Percentiles rank a stretch among this genome's conserved stretches.
phyloP scores from a whole-genome alignment of 2,329 filamentous ascomycete genomes.

The Sporothrix inflata region DNA sequence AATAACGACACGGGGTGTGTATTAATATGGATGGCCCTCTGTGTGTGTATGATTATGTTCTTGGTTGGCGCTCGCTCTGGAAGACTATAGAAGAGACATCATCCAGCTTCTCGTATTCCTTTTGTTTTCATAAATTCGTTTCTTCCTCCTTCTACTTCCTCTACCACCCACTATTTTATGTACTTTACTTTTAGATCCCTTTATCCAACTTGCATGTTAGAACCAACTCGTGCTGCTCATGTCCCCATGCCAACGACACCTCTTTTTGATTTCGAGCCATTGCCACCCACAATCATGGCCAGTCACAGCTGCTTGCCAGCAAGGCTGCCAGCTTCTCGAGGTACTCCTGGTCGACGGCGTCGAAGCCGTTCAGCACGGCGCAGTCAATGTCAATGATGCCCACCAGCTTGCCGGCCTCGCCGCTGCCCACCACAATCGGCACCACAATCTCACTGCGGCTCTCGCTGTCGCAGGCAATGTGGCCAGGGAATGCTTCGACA shows the following conservation, averaged over 20 bases:
- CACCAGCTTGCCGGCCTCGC: conserved; percentile 34
- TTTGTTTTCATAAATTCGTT: neutral
- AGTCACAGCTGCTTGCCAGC: conserved; percentile 66
- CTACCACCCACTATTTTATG: neutral
- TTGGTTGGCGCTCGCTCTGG: neutral
- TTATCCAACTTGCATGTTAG: neutral
- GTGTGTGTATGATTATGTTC: neutral
- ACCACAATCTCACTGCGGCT: conserved; percentile 82
- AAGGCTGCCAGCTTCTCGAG: conserved; percentile 68
- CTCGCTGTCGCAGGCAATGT: conserved; percentile 79
- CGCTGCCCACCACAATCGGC: conserved; percentile 57
- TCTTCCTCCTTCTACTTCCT: neutral
- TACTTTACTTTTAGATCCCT: conserved; percentile 11
- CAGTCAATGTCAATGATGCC: conserved; percentile 84
- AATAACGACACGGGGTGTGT: too few relatives aligned
- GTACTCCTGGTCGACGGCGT: conserved; percentile 65
- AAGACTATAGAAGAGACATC: neutral
- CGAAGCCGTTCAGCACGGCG: conserved; percentile 66
- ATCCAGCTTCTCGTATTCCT: too few relatives aligned
- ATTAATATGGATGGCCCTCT: too few relatives aligned
- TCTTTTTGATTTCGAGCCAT: neutral
- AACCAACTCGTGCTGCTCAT: neutral
- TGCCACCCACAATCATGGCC: conserved; percentile 43
- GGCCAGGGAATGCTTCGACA: conserved; percentile 74
- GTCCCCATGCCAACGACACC: neutral